phyloP scores from a whole-genome alignment of 352 stramenopile species.

The Poterioochromonas sp. region DNA sequence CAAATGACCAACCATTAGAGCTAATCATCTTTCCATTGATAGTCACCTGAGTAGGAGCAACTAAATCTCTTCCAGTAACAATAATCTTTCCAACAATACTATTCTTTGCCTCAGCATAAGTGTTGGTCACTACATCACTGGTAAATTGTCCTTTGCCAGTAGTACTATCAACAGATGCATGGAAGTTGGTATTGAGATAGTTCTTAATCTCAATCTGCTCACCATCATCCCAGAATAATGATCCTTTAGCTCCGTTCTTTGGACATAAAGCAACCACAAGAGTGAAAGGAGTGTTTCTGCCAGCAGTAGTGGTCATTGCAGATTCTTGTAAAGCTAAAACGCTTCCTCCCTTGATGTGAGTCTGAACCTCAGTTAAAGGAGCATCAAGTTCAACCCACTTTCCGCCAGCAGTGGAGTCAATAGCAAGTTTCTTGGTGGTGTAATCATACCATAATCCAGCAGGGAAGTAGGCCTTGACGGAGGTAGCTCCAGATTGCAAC shows the following conservation, averaged over 20 bases:
- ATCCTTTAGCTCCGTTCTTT: not conserved
- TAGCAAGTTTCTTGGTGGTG: not conserved
- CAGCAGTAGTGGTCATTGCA: conserved; percentile 2
- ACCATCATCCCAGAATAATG: conserved; percentile 27
- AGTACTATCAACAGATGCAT: not conserved
- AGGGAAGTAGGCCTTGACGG: conserved; percentile 35
- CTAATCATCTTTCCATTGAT: too few species aligned
- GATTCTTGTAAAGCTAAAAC: conserved; percentile 4
- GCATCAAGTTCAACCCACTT: not conserved
- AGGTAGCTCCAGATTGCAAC: conserved; percentile 55
- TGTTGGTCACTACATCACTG: not conserved
- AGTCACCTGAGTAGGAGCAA: not conserved
- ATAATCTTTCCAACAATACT: not conserved
- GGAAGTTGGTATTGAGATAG: not conserved
- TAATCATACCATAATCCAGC: conserved; percentile 30
- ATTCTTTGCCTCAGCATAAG: not conserved
- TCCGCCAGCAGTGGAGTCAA: not conserved
- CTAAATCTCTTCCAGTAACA: not conserved
- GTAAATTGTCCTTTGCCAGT: not conserved
- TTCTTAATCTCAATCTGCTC: conserved; percentile 13
- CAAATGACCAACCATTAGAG: too few species aligned
- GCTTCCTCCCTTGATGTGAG: not conserved
- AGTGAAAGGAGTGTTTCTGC: conserved; percentile 3
- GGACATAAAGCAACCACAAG: not conserved
- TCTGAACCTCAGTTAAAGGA: not conserved